Percentiles rank a stretch among this genome's conserved stretches.
phyloP scores from a whole-genome alignment of 495 filamentous ascomycete species.

The Parathielavia hyrcaniae region DNA sequence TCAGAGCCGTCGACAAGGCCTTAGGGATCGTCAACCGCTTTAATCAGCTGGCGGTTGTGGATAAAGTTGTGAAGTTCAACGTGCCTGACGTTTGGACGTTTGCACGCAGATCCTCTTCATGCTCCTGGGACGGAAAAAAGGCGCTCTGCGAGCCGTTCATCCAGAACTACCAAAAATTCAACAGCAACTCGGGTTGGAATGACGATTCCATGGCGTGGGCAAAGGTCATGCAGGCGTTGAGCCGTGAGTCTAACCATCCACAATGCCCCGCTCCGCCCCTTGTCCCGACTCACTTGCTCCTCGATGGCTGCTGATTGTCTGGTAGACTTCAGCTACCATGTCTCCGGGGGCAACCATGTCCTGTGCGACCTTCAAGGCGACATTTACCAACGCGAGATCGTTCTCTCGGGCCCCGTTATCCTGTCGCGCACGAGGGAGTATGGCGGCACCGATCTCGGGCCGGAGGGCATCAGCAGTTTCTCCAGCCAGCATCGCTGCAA shows the following conservation, averaged over 20 bases:
- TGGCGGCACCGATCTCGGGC: conserved; percentile 36
- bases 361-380: conserved; percentile 40
- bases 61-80: conserved; percentile 32
- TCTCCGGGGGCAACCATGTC: conserved; percentile 32
- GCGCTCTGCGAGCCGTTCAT: conserved; percentile 34
- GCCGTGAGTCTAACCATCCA: conserved; percentile 16
- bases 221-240: conserved; percentile 37
- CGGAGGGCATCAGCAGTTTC: conserved; percentile 33
- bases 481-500: conserved; percentile 29
- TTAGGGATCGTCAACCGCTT: conserved; percentile 36
- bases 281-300: no score
- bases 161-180: conserved; percentile 40
- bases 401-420: conserved; percentile 37
- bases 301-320: background rate
- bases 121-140: conserved; percentile 18
- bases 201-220: conserved; percentile 23
- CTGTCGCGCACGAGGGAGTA: conserved; percentile 28
- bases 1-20: conserved; percentile 32
- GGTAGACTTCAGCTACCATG: conserved; percentile 37
- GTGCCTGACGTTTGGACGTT: conserved; percentile 29
- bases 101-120: background rate
- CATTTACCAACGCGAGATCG: conserved; percentile 27
- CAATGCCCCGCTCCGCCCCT: no score
- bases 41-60: conserved; percentile 28
- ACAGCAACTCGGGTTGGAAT: conserved; percentile 39